These are phyloP conservation scores for Fistulifera pelliculosa DNA, from an alignment of 108 stramenopile genomes.

Conservation along the genomic window DNA sequence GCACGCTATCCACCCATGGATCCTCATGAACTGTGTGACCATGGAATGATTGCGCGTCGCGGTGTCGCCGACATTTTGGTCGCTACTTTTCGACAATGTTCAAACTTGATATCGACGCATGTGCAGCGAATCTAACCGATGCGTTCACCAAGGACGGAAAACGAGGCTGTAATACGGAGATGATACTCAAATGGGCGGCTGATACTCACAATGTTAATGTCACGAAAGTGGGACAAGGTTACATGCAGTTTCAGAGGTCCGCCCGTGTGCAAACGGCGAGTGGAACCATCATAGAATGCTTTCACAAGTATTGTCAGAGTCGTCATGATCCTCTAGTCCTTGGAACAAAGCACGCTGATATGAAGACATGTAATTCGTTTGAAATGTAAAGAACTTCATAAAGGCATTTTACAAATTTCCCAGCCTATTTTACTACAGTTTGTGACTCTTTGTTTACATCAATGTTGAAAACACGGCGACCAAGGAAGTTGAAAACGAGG, in stretches of 20 bases:
- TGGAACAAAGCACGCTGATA: too few species aligned
- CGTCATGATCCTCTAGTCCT: too few species aligned
- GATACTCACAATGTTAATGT: slow-evolving; percentile 1
- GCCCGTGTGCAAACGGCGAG: slow-evolving; percentile 1
- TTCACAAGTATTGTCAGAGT: slow-evolving; percentile 19
- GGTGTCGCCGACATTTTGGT: slow-evolving; percentile 7
- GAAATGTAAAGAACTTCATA: too few species aligned
- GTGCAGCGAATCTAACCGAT: not conserved
- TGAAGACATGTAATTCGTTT: too few species aligned
- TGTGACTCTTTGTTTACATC: too few species aligned
- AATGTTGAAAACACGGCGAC: too few species aligned
- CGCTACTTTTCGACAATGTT: slow-evolving; percentile 11
- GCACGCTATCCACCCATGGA: slow-evolving; percentile 10
- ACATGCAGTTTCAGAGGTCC: slow-evolving; percentile 11
- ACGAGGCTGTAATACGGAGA: slow-evolving; percentile 16
- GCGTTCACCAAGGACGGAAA: not conserved
- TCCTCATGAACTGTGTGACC: slow-evolving; percentile 10
- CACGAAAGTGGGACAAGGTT: slow-evolving; percentile 6
- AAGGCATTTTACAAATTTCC: too few species aligned
- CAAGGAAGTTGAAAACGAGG: too few species aligned
- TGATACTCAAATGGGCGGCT: slow-evolving; percentile 10
- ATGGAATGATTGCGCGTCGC: slow-evolving; percentile 1
- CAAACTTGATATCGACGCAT: not conserved
- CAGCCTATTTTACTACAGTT: too few species aligned
- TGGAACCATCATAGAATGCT: slow-evolving; percentile 7